These are phyloP conservation scores for Boletus insuetus DNA, from an alignment of 768 basidiomycete species.

Conservation along the genomic window DNA sequence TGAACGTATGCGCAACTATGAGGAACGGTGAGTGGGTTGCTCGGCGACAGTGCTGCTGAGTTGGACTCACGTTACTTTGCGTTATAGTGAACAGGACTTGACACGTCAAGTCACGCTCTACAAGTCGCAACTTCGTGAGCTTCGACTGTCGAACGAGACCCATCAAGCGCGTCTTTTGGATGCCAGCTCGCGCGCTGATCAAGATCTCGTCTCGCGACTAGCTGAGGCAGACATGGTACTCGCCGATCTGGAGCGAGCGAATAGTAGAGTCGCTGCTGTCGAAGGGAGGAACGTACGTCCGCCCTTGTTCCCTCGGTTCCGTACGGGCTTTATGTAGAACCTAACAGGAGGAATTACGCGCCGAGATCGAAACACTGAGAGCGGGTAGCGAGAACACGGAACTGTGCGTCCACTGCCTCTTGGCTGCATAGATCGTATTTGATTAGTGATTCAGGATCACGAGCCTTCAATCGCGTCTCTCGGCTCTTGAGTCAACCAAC, in stretches of 20 bases:
- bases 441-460: slow-evolving; percentile 14
- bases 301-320: background rate
- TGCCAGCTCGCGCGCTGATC: slow-evolving; percentile 90
- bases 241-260: slow-evolving; percentile 93
- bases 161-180: slow-evolving; percentile 92
- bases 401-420: slow-evolving; percentile 44
- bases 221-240: slow-evolving; percentile 95
- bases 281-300: slow-evolving; percentile 84
- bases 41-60: background rate
- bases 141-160: slow-evolving; percentile 87
- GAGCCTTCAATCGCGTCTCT: slow-evolving; percentile 65
- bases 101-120: slow-evolving; percentile 88
- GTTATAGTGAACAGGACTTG: slow-evolving; percentile 81
- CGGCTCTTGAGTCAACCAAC: slow-evolving; percentile 64
- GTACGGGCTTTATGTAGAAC: background rate
- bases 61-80: background rate
- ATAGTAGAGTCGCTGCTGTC: slow-evolving; percentile 85
- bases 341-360: slow-evolving; percentile 83
- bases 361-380: slow-evolving; percentile 89
- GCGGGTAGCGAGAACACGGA: slow-evolving; percentile 72
- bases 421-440: background rate
- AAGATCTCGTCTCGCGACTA: slow-evolving; percentile 86
- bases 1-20: slow-evolving; percentile 92
- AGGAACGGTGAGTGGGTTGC: slow-evolving; percentile 68
- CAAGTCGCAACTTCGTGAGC: slow-evolving; percentile 85